phyloP scores from a whole-genome alignment of 768 basidiomycete genomes.

The Pholiota molesta region DNA sequence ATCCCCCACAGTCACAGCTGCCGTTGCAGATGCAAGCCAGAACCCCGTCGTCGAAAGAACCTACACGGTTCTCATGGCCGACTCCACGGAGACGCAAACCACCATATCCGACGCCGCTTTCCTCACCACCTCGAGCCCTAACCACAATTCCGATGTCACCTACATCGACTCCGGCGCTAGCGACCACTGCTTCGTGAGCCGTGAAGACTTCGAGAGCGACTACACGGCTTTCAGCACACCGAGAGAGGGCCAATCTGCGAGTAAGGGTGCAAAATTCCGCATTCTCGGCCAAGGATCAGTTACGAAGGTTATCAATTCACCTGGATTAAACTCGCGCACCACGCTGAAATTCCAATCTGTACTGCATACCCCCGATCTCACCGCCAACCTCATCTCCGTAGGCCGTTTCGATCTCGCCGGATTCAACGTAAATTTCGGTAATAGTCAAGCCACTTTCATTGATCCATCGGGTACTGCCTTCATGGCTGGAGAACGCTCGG shows the following conservation, averaged over 20 bases:
- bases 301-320: slow-evolving; percentile 9
- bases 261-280: slow-evolving; percentile 15
- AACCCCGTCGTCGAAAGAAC: not conserved
- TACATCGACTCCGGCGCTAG: slow-evolving; percentile 22
- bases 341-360: slow-evolving; percentile 24
- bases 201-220: slow-evolving; percentile 23
- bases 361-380: slow-evolving; percentile 28
- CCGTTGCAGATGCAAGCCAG: not conserved
- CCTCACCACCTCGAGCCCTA: not conserved
- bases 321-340: slow-evolving; percentile 10
- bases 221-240: not conserved
- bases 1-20: not conserved
- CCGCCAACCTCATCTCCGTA: slow-evolving; percentile 29
- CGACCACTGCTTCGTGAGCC: slow-evolving; percentile 27
- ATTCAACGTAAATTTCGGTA: slow-evolving; percentile 14
- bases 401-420: slow-evolving; percentile 18
- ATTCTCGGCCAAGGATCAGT: slow-evolving; percentile 27
- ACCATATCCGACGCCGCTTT: not conserved
- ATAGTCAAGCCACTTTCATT: slow-evolving; percentile 2
- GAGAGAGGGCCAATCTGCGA: not conserved
- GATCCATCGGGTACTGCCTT: not conserved
- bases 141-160: not conserved
- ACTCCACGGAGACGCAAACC: no score
- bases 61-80: not conserved
- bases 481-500: not conserved